These are phyloP conservation scores for Maudiozyma serrabonitensis DNA, from an alignment of 805 yeast genomes.

Conservation along the genomic window DNA sequence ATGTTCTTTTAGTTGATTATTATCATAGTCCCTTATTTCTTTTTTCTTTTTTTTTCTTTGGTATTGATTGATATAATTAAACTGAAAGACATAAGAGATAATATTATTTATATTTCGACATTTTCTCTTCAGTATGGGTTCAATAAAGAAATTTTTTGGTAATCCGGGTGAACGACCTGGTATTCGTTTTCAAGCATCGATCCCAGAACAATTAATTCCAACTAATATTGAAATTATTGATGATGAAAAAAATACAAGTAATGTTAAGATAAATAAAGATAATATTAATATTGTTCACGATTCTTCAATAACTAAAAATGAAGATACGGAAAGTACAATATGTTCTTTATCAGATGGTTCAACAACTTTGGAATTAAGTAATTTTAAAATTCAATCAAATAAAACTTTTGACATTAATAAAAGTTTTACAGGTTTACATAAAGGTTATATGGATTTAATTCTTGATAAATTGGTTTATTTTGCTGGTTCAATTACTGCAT, in stretches of 20 bases:
- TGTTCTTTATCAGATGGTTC: slow-evolving; percentile 11
- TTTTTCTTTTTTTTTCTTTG: no score
- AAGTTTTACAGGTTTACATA: slow-evolving; percentile 22
- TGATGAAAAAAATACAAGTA: background rate
- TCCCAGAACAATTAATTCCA: background rate
- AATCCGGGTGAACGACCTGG: slow-evolving; percentile 13
- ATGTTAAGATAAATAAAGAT: background rate
- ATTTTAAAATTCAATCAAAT: slow-evolving; percentile 8
- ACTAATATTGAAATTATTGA: background rate
- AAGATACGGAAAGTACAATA: background rate
- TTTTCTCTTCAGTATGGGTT: slow-evolving; percentile 12
- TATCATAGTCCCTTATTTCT: no score
- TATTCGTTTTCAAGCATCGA: slow-evolving; percentile 7
- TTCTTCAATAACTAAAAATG: no score
- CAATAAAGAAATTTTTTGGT: slow-evolving; percentile 14
- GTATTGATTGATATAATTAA: no score
- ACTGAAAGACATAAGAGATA: background rate
- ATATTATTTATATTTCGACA: background rate
- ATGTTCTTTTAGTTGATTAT: no score
- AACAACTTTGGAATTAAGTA: slow-evolving; percentile 7
- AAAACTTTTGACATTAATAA: slow-evolving; percentile 14
- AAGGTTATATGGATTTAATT: slow-evolving; percentile 14
- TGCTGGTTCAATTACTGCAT: slow-evolving; percentile 24
- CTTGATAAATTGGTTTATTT: slow-evolving; percentile 20
- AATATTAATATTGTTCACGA: background rate